Conservation (phyloP, 2,329 filamentous ascomycete genomes). For the Phyllosticta citribraziliensis region DNA sequence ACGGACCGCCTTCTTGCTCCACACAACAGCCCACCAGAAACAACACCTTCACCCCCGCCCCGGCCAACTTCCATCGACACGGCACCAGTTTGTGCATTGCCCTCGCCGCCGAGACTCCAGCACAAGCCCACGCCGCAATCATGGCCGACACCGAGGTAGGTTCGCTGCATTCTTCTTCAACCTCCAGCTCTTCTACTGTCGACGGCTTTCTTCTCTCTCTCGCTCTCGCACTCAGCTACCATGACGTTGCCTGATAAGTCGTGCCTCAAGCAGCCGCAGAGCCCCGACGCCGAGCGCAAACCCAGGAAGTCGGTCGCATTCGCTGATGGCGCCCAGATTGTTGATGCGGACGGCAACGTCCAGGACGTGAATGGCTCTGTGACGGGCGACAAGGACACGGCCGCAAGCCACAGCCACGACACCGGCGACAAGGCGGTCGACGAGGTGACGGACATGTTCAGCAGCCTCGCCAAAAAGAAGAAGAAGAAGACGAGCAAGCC, state of each 20-base stretch:
- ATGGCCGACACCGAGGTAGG: constrained; percentile 37
- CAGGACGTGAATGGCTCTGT: constrained; percentile 60
- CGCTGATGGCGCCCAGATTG: constrained; percentile 75
- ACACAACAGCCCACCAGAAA: constrained; percentile 1
- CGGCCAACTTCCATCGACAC: background rate
- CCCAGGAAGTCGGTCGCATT: constrained; percentile 92
- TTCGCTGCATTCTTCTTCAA: constrained; percentile 10
- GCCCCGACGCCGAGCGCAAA: constrained; percentile 47
- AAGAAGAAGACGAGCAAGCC: constrained; percentile 53
- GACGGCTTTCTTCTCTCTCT: background rate
- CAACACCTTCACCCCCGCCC: constrained; percentile 1
- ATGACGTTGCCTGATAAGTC: constrained; percentile 6
- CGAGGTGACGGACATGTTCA: constrained; percentile 54
- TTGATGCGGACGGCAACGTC: constrained; percentile 81
- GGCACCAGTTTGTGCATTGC: background rate
- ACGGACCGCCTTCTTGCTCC: constrained; percentile 2
- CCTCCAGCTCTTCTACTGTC: background rate
- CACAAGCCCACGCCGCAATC: constrained; percentile 30
- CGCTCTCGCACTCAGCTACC: constrained; percentile 4
- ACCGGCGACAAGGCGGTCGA: constrained; percentile 48
- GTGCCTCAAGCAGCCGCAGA: constrained; percentile 16
- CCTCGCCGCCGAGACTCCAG: background rate
- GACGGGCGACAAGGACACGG: constrained; percentile 69
- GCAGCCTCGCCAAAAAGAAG: constrained; percentile 65
- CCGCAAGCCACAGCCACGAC: constrained; percentile 56